phyloP scores from a whole-genome alignment of 306 rosid genomes.

The Gynostemma pentaphyllum region DNA sequence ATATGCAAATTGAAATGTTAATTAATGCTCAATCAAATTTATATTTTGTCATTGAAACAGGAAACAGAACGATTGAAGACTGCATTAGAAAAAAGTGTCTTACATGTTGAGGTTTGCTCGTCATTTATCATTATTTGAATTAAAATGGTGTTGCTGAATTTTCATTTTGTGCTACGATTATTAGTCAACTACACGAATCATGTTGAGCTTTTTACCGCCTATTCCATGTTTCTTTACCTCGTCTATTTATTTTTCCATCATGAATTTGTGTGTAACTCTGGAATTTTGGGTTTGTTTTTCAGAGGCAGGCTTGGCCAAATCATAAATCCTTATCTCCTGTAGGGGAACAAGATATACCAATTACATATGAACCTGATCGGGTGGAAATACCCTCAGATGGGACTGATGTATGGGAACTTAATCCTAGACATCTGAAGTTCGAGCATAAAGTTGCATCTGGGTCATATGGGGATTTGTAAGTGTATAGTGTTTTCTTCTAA shows the following conservation, averaged over 20 bases:
- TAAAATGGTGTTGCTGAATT: neutral
- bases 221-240: neutral
- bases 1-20: neutral
- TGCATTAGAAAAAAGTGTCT: conserved; percentile 54
- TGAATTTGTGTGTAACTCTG: conserved; percentile 13
- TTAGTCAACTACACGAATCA: conserved; percentile 1
- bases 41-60: conserved; percentile 40
- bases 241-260: conserved; percentile 1
- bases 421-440: conserved; percentile 59
- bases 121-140: conserved; percentile 6
- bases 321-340: conserved; percentile 38
- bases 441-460: conserved; percentile 86
- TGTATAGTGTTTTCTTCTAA: conserved; percentile 1
- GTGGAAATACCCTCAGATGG: conserved; percentile 81
- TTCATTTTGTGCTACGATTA: neutral
- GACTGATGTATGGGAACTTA: conserved; percentile 93
- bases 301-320: conserved; percentile 47
- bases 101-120: conserved; percentile 59
- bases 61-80: conserved; percentile 65
- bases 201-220: conserved; percentile 1
- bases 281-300: conserved; percentile 23
- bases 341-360: conserved; percentile 28
- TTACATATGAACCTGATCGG: conserved; percentile 47
- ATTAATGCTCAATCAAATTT: neutral
- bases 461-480: conserved; percentile 93